phyloP scores from a whole-genome alignment of 352 stramenopile species.

The Phytopythium helicoides region DNA sequence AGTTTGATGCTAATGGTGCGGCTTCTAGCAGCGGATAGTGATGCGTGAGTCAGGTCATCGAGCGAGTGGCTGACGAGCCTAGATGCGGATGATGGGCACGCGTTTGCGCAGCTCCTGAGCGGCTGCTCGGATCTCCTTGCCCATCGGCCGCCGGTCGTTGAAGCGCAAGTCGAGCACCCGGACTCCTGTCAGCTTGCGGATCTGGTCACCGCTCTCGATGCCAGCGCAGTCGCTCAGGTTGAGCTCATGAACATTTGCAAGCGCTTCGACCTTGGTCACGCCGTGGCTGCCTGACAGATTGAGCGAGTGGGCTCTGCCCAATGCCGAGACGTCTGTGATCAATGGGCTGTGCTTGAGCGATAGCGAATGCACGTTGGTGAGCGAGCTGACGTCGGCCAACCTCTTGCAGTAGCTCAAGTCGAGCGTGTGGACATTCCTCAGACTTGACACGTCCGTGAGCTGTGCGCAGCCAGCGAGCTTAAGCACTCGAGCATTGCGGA shows the following conservation, averaged over 20 bases:
- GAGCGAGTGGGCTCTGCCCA: constrained; percentile 43
- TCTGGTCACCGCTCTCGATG: constrained; percentile 23
- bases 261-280: constrained; percentile 41
- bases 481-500: constrained; percentile 32
- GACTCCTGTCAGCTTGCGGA: constrained; percentile 55
- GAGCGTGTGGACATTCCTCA: constrained; percentile 43
- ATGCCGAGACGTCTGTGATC: constrained; percentile 42
- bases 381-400: constrained; percentile 43
- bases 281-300: constrained; percentile 57
- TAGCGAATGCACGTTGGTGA: constrained; percentile 50
- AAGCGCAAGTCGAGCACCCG: constrained; percentile 61
- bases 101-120: constrained; percentile 23
- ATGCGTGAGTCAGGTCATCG: not conserved
- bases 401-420: constrained; percentile 66
- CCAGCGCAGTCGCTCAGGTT: constrained; percentile 61
- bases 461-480: constrained; percentile 59
- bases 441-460: constrained; percentile 41
- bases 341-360: constrained; percentile 58
- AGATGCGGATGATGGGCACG: constrained; percentile 28
- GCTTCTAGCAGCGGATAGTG: no score
- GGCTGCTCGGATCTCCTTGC: constrained; percentile 10
- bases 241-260: constrained; percentile 48
- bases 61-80: not conserved
- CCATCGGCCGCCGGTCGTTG: constrained; percentile 30
- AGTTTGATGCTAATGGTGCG: no score